Evolutionary conservation across 2,329 filamentous ascomycete genomes (phyloP).

Genomic region (Ophiostoma quercus): DNA sequence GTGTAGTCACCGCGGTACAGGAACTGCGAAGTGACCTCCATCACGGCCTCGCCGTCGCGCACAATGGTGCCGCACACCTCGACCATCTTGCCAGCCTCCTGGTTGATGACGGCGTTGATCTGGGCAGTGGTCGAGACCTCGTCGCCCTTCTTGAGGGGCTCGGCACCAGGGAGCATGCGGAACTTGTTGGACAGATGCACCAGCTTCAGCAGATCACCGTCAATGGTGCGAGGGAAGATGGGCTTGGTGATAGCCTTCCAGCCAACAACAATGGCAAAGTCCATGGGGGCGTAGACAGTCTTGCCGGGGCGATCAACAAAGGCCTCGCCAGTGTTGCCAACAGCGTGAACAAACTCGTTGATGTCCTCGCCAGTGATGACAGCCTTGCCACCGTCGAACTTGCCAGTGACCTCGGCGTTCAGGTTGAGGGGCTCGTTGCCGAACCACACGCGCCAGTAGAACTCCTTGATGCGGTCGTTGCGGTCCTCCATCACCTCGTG

Average conservation of each 20-base stretch:
- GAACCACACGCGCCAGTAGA: constrained; percentile 98
- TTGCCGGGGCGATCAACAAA: constrained; percentile 96
- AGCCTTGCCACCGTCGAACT: constrained; percentile 83
- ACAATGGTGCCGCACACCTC: constrained; percentile 97
- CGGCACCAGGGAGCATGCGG: constrained; percentile 93
- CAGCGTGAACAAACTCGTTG: constrained; percentile 97
- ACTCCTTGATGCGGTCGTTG: constrained; percentile 98
- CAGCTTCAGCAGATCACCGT: constrained; percentile 91
- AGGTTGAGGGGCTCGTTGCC: constrained; percentile 79
- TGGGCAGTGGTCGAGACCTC: constrained; percentile 87
- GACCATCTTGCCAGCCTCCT: constrained; percentile 98
- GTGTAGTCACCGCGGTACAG: constrained; percentile 88
- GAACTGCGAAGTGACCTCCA: constrained; percentile 99
- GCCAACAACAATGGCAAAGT: constrained; percentile 95
- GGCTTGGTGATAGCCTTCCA: constrained; percentile 99
- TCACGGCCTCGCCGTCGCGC: constrained; percentile 76
- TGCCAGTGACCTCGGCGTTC: constrained; percentile 75
- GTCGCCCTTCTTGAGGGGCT: constrained; percentile 93
- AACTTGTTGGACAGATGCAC: constrained; percentile 97
- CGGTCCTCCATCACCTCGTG: constrained; percentile 92
- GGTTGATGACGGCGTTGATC: constrained; percentile 96
- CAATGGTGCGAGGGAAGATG: constrained; percentile 94
- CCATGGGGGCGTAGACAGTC: constrained; percentile 93
- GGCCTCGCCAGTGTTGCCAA: constrained; percentile 94
- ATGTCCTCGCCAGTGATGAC: constrained; percentile 88